phyloP scores from a whole-genome alignment of 169 alveolate species.

The Besnoitia besnoiti region DNA sequence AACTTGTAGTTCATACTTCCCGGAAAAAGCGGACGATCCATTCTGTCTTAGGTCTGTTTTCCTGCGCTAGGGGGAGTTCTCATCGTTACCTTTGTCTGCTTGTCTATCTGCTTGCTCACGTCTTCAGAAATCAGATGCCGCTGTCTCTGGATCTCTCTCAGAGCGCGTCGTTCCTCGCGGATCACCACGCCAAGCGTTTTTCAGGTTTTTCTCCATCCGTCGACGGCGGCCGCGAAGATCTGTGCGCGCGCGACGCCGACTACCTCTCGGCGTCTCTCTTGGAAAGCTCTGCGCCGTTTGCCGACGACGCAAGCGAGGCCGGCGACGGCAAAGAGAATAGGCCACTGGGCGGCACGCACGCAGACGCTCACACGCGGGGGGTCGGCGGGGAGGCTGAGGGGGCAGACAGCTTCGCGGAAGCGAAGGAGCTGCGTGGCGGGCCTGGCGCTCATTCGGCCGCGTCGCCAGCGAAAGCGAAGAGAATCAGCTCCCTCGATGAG shows the following conservation, averaged over 20 bases:
- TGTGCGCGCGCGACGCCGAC: too few relatives aligned
- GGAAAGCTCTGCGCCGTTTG: neutral
- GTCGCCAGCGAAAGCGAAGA: neutral
- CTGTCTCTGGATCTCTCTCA: slow-evolving; percentile 21
- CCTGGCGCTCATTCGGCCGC: neutral
- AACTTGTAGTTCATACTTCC: too few relatives aligned
- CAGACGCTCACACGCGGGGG: too few relatives aligned
- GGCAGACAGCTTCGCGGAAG: neutral
- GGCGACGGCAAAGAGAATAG: neutral
- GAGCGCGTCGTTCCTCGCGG: slow-evolving; percentile 16
- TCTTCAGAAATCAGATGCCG: slow-evolving; percentile 8
- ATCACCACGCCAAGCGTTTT: neutral
- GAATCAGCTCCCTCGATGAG: neutral
- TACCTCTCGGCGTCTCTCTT: neutral
- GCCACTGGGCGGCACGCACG: too few relatives aligned
- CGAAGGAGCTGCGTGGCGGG: neutral
- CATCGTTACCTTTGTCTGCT: neutral
- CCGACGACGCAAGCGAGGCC: neutral
- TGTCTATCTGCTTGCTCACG: neutral
- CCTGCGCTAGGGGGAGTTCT: neutral
- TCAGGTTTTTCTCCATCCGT: neutral
- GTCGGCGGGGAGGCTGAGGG: too few relatives aligned
- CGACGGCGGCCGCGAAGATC: neutral
- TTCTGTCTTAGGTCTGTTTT: too few relatives aligned
- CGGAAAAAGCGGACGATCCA: too few relatives aligned